Conservation (phyloP, 2,329 filamentous ascomycete species). For the Didymella pomorum region DNA sequence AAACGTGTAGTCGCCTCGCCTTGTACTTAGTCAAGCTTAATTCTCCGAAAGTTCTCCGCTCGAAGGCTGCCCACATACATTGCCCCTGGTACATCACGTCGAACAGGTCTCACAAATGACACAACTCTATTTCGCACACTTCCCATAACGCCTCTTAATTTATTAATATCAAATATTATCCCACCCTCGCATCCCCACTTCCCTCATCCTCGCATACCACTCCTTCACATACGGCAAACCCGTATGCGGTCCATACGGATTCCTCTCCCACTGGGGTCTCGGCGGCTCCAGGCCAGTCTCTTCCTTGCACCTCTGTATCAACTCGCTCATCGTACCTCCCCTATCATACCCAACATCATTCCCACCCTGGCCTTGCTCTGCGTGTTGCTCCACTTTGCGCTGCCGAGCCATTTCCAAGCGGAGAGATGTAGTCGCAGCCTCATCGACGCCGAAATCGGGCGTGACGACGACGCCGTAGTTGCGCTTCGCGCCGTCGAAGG, state of each 20-base stretch:
- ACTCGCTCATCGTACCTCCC: slow-evolving; percentile 53
- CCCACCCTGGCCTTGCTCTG: neutral
- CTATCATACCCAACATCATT: slow-evolving; percentile 51
- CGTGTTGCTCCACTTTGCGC: no score
- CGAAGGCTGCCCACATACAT: no score
- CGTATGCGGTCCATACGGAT: slow-evolving; percentile 58
- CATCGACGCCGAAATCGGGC: slow-evolving; percentile 49
- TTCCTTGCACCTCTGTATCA: slow-evolving; percentile 48
- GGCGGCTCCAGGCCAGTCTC: slow-evolving; percentile 57
- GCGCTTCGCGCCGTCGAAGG: slow-evolving; percentile 51
- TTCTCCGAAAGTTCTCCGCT: no score
- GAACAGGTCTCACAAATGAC: no score
- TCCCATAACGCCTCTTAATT: no score
- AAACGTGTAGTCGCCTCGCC: no score
- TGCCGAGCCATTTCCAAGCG: slow-evolving; percentile 40
- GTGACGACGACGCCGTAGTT: slow-evolving; percentile 59
- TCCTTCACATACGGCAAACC: slow-evolving; percentile 54
- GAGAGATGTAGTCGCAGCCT: slow-evolving; percentile 48
- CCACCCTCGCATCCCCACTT: slow-evolving; percentile 35
- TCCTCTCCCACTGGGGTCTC: slow-evolving; percentile 54
- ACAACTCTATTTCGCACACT: no score
- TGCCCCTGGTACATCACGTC: no score
- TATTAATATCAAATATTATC: slow-evolving; percentile 18
- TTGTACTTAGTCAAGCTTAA: no score
- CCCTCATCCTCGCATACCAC: slow-evolving; percentile 54